These are phyloP conservation scores for Sphagnum contortum DNA, from an alignment of 225 moss, liverwort and hornwort genomes.

Conservation along the genomic window DNA sequence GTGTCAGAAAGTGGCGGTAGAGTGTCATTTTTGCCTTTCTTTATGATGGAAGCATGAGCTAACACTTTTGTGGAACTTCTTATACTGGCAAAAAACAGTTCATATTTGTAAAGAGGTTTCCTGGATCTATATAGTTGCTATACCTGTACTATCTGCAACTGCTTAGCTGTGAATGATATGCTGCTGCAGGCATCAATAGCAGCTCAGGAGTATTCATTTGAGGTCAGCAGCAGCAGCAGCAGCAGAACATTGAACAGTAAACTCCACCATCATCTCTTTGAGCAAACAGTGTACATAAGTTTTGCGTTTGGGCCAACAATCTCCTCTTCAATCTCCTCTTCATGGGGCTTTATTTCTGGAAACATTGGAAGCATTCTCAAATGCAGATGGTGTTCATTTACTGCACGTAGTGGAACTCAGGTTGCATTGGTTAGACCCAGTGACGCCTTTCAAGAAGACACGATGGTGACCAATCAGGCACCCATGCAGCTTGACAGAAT, in stretches of 20 bases:
- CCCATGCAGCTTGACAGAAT: too few species aligned
- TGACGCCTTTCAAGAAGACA: constrained; percentile 2
- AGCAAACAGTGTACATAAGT: constrained; percentile 6
- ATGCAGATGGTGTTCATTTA: constrained; percentile 6
- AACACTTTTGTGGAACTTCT: background rate
- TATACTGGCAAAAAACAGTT: background rate
- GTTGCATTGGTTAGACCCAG: constrained; percentile 7
- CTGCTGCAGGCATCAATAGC: constrained; percentile 17
- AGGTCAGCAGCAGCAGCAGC: constrained; percentile 2
- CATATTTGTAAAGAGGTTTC: background rate
- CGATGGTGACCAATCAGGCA: background rate
- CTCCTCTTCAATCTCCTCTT: constrained; percentile 14
- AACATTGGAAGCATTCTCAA: constrained; percentile 10
- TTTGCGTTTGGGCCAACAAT: constrained; percentile 5
- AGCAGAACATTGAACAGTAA: constrained; percentile 1
- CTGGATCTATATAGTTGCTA: background rate
- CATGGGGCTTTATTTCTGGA: constrained; percentile 9
- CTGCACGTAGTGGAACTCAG: constrained; percentile 1
- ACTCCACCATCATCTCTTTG: constrained; percentile 9
- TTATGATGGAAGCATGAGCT: background rate
- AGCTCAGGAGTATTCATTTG: constrained; percentile 16
- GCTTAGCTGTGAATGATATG: background rate
- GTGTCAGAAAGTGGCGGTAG: background rate
- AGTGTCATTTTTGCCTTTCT: background rate
- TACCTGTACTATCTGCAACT: background rate